Base-by-base conservation (phyloP, 148 eudicot species). In the Silene latifolia region DNA sequence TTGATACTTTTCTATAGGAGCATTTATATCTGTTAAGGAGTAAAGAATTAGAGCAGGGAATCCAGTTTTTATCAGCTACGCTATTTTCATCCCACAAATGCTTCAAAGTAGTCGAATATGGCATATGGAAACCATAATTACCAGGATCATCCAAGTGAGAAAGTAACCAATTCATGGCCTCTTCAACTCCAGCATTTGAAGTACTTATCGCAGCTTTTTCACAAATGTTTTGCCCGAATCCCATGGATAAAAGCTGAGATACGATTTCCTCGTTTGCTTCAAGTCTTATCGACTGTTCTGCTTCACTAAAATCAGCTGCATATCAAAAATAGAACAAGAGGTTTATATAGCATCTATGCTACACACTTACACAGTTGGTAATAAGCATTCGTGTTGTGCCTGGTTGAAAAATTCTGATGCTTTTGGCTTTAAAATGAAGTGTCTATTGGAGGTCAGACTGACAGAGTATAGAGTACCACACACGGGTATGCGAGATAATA, bases 81-180 rank as follows among this genome's bases (percentile, higher is more conserved):
- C 47, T 11, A 39, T 54, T 48, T 47, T 66, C 51, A 10, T 20
- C 59, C 64, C 20, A 67, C 32, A 44, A 54, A 51, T 18, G 10
- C 72, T 23, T 61, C 59, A 47, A n/a, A 44, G 15, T 59, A 57
- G 46, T 58, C 29, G 23, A 67, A 46, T 17, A 69, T 21, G 17
- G 17, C 60, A 42, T 42, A 66, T 7, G 56, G 27, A 46, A 71
- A 68, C 7, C 18, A 20, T 4, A 67, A 14, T 76, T 84, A 95
- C 99, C 99, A 79, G 99, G 90, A 84, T 95, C 99, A 80, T 87
- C 89, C 97, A 95, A 84, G 86, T 95, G 99, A 84, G 88, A 77
- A 66, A 95, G 90, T 74, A 95, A 85, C 99, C 99, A 95, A 78
- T 89, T 90, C 97, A 92, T 95, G 48, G 99, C 99, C 80, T 86